Evolutionary conservation across 106 monocot genomes (phyloP).

Genomic region (Dioscorea dumetorum): DNA sequence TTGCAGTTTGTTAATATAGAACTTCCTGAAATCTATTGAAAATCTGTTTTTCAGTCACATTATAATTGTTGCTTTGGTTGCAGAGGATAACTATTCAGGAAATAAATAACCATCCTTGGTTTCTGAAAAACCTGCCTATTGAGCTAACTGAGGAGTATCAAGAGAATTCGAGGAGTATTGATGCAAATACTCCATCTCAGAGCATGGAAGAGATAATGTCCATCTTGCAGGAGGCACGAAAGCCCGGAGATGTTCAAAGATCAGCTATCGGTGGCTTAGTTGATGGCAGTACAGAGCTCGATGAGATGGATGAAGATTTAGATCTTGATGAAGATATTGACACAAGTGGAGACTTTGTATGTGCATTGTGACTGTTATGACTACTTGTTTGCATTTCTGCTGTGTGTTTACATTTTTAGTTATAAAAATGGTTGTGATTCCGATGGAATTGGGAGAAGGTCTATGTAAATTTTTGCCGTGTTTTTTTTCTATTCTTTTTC

Average conservation of each 20-base stretch:
- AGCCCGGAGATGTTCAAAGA: constrained; percentile 19
- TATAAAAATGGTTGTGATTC: not conserved
- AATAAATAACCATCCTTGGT: constrained; percentile 71
- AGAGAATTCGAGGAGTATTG: constrained; percentile 2
- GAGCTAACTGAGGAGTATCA: constrained; percentile 51
- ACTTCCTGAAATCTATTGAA: not conserved
- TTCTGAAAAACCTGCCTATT: constrained; percentile 53
- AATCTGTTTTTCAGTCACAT: not conserved
- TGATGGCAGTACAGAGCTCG: constrained; percentile 49
- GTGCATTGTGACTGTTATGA: constrained; percentile 24
- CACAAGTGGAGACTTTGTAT: constrained; percentile 74
- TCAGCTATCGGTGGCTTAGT: not conserved
- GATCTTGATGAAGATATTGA: constrained; percentile 83
- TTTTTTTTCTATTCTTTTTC: not conserved
- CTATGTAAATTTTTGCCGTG: not conserved
- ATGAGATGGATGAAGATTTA: constrained; percentile 50
- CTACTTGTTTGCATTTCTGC: not conserved
- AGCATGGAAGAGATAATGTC: constrained; percentile 58
- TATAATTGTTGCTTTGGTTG: not conserved
- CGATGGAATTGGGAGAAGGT: not conserved
- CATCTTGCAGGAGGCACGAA: constrained; percentile 68
- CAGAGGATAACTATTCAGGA: constrained; percentile 76
- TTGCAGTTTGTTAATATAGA: too few relatives aligned
- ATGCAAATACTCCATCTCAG: constrained; percentile 28
- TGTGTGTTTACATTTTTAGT: not conserved